These are phyloP conservation scores for Digitaria exilis DNA, from an alignment of 202 grass and related monocot species.

Conservation along the genomic window DNA sequence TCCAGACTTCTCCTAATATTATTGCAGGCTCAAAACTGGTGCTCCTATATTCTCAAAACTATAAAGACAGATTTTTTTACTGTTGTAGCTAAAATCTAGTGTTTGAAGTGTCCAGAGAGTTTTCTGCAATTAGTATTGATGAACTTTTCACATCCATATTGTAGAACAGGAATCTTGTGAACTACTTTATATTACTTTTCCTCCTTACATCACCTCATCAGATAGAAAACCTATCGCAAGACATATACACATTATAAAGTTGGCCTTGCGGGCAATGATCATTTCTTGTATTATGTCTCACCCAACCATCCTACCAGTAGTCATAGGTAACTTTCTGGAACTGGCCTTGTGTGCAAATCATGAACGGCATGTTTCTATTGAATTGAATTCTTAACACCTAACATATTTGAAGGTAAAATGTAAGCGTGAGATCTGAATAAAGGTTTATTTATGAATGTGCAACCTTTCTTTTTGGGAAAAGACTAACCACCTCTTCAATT, in stretches of 20 bases:
- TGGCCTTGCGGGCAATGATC: neutral
- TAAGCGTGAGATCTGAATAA: neutral
- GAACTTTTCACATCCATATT: neutral
- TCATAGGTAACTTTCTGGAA: neutral
- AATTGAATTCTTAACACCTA: neutral
- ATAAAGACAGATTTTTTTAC: neutral
- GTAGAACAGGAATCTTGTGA: neutral
- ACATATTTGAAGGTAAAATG: neutral
- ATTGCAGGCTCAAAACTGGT: neutral
- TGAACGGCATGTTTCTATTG: neutral
- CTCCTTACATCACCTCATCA: neutral
- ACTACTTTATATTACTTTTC: neutral
- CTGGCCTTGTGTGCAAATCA: neutral
- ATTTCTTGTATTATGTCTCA: neutral
- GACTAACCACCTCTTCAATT: neutral
- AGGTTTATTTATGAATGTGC: neutral
- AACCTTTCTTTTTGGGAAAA: neutral
- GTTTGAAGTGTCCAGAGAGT: neutral
- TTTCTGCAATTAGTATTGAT: neutral
- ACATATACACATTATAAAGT: neutral
- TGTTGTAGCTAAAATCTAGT: neutral
- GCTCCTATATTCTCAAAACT: neutral
- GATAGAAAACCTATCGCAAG: neutral
- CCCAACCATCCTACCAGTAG: neutral
- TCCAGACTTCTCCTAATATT: neutral